Base-by-base conservation (phyloP, 805 yeast species). In the Ogataea neopini region DNA sequence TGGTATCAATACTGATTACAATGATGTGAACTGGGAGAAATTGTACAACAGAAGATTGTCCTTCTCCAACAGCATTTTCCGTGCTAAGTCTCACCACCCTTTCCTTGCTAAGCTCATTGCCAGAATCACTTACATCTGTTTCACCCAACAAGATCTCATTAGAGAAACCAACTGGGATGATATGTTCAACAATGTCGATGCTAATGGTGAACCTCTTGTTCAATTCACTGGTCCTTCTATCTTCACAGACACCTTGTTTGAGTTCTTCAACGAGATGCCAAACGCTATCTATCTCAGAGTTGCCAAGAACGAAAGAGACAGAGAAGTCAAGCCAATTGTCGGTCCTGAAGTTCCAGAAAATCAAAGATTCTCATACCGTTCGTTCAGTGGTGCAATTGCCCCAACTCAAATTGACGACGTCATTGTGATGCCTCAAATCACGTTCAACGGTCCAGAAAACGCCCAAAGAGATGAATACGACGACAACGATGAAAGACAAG, bases 221-320 rank as follows among this genome's bases (percentile, higher is more conserved):
- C 66, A 60, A 51, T 66, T 64, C 47, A 66, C 68, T 2, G 66
- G 69, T 13, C 56, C 64, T n/a, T 60, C 67, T n/a, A 64, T 66
- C 34, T 62, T 65, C 47, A 63, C 70, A 5, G 70, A 66, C 52
- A 60, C 67, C 1, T 51, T 65, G 26, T 64, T 66, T 44, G 68
- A 63, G 47, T 66, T 64, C 50, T 45, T 65, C 44, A 64, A 64
- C 43, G 49, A 51, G 11, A 43, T 63, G 41, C 39, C 51, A 6
- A 56, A 60, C 42, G 65, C 67, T 4, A 45, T 63, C 25, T 62
- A 52, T 40, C 56, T 61, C 35, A 53, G 64, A 45, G 64, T 63
- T 40, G 67, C 67, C 13, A 61, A 63, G 41, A 59, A 61, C 23
- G 66, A 62, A 28, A 60, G 63, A 47, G 67, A 63, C 46, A 51